Conservation (phyloP, 805 yeast species). For the Monosporozyma unispora region DNA sequence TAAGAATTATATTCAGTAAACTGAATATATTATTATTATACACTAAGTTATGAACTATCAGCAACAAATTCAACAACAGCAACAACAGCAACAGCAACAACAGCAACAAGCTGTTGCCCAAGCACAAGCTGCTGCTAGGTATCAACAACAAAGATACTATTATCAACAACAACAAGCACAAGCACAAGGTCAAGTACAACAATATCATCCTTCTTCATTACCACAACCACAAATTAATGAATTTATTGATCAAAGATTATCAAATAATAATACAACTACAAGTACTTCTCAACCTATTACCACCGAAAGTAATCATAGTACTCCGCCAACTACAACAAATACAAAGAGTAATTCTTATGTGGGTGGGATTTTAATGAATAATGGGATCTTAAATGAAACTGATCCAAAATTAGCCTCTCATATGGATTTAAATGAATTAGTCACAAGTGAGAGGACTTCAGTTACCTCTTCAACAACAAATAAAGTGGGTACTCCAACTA, state of each 20-base stretch:
- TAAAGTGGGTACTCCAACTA: background rate
- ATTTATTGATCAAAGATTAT: background rate
- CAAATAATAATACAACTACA: background rate
- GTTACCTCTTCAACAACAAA: background rate
- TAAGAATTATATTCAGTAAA: no score
- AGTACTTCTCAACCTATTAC: background rate
- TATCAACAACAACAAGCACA: background rate
- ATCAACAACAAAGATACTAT: background rate
- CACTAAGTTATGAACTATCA: background rate
- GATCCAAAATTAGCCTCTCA: conserved; percentile 5
- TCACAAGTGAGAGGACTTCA: background rate
- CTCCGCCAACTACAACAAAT: background rate
- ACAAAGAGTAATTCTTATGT: background rate
- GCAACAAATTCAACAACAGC: conserved; percentile 1
- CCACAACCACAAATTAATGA: background rate
- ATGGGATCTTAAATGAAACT: conserved; percentile 1
- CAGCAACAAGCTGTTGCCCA: conserved; percentile 1
- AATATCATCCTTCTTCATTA: background rate
- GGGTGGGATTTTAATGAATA: conserved; percentile 1
- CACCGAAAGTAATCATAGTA: background rate
- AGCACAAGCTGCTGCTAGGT: background rate
- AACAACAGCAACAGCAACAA: background rate
- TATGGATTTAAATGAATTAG: conserved; percentile 4
- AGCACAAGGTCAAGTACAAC: background rate
- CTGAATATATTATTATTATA: background rate